phyloP scores from a whole-genome alignment of 2,329 filamentous ascomycete genomes.

The Aspergillus alliaceus region DNA sequence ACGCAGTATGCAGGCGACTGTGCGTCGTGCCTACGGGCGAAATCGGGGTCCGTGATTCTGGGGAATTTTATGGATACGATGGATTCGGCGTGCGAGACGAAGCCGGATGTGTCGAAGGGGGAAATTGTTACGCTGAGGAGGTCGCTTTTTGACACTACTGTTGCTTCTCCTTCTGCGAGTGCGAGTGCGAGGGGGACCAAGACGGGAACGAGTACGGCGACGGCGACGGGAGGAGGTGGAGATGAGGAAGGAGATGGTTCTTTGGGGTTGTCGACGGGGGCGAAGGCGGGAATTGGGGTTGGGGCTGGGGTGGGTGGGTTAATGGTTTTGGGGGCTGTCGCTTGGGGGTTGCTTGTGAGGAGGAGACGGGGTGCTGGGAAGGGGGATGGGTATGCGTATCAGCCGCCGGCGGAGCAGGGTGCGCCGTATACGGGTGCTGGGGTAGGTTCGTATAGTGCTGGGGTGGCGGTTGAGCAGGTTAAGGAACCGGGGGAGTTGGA shows the following conservation, averaged over 20 bases:
- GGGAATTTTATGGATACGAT: slow-evolving; percentile 3
- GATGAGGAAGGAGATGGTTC: neutral
- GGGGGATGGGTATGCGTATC: neutral
- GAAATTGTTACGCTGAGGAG: neutral
- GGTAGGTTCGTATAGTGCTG: neutral
- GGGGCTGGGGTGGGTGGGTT: neutral
- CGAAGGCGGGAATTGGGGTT: neutral
- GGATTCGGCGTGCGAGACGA: neutral
- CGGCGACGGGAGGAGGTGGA: neutral
- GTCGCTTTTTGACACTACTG: neutral
- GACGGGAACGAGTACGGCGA: neutral
- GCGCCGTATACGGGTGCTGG: too few species aligned
- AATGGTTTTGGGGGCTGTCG: neutral
- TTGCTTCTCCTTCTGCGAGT: neutral
- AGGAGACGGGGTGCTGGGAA: neutral
- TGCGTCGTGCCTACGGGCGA: neutral
- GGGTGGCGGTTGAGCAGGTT: neutral
- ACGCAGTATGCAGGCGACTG: neutral
- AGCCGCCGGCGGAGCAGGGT: neutral
- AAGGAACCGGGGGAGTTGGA: neutral
- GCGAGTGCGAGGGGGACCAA: too few species aligned
- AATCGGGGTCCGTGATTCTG: neutral
- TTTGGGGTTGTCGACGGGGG: neutral
- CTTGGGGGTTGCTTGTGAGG: neutral
- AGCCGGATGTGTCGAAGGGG: neutral